These are phyloP conservation scores for Saccharomyces pastorianus DNA, from an alignment of 1,139 yeast genomes.

Conservation along the genomic window DNA sequence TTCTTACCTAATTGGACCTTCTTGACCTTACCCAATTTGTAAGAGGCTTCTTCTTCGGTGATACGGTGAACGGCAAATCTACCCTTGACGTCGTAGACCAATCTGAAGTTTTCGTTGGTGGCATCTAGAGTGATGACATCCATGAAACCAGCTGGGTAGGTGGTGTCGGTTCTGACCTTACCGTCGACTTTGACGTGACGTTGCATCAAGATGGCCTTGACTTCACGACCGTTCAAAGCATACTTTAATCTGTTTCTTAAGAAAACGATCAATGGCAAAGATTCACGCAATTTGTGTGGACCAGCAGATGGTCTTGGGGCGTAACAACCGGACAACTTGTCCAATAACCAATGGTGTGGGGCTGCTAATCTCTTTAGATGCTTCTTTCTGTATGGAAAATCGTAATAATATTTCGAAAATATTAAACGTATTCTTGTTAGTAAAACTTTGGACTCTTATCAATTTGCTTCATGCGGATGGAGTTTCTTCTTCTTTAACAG, in stretches of 20 bases:
- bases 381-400: slow-evolving; percentile 55
- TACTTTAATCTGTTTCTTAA: slow-evolving; percentile 99
- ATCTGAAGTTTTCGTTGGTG: slow-evolving; percentile 98
- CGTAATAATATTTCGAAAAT: slow-evolving; percentile 3
- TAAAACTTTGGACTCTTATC: neutral
- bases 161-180: slow-evolving; percentile 97
- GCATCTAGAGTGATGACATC: slow-evolving; percentile 95
- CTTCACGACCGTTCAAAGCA: slow-evolving; percentile 99
- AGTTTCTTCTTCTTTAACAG: neutral
- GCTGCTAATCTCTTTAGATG: slow-evolving; percentile 98
- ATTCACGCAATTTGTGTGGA: slow-evolving; percentile 99
- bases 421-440: slow-evolving; percentile 3
- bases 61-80: slow-evolving; percentile 99
- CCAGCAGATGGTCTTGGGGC: slow-evolving; percentile 99
- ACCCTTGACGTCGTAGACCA: slow-evolving; percentile 96
- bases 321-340: slow-evolving; percentile 98
- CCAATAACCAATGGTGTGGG: slow-evolving; percentile 99
- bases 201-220: slow-evolving; percentile 97
- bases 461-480: neutral
- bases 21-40: slow-evolving; percentile 97
- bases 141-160: slow-evolving; percentile 99
- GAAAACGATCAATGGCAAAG: slow-evolving; percentile 95
- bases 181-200: slow-evolving; percentile 98
- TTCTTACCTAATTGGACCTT: slow-evolving; percentile 96
- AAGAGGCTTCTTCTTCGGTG: slow-evolving; percentile 95